Percentiles rank a stretch among this genome's conserved stretches.
Conservation (phyloP, 495 filamentous ascomycete species). For the Stereocaulon alpinum region DNA sequence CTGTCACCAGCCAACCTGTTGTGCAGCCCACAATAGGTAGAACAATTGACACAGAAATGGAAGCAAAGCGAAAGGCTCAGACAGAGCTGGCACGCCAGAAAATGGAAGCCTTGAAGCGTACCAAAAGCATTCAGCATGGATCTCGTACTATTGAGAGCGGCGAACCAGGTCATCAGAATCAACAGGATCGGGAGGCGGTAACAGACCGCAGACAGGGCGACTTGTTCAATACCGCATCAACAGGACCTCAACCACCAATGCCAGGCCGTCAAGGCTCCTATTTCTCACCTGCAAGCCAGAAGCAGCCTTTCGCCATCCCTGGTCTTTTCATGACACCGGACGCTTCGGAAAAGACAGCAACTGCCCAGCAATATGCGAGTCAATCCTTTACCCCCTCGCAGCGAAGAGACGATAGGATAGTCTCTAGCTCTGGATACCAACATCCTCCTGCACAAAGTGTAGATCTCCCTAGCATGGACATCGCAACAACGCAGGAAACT, state of each 20-base stretch:
- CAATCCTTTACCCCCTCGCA: background rate
- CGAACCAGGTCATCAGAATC: background rate
- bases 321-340: constrained; percentile 42
- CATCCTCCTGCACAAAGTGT: background rate
- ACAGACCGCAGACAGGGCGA: background rate
- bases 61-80: constrained; percentile 46
- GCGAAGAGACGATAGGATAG: background rate
- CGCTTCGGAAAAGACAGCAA: background rate
- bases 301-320: constrained; percentile 34
- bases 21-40: background rate
- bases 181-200: background rate
- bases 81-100: constrained; percentile 43
- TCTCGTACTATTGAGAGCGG: background rate
- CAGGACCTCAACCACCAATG: background rate
- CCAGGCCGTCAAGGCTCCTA: constrained; percentile 19
- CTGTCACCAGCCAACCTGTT: background rate
- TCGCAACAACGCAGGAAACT: background rate
- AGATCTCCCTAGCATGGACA: background rate
- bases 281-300: constrained; percentile 19
- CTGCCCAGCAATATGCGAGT: background rate
- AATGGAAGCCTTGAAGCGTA: constrained; percentile 42
- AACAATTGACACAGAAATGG: constrained; percentile 23
- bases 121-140: constrained; percentile 30
- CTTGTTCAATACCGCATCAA: background rate
- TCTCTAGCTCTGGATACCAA: background rate